phyloP scores from a whole-genome alignment of 2,329 filamentous ascomycete genomes.

The Septoria linicola region DNA sequence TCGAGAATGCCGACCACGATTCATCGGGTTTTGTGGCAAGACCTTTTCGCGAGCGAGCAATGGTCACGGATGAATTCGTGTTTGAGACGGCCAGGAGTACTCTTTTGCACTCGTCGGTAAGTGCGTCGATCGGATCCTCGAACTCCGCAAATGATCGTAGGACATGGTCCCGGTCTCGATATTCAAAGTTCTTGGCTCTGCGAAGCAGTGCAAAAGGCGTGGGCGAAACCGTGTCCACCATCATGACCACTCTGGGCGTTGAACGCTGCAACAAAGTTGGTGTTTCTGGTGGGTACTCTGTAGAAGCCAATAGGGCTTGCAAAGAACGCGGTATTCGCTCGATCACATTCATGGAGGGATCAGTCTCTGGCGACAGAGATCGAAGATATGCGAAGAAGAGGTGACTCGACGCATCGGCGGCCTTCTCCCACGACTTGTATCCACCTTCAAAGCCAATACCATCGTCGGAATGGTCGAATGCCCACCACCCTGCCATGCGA shows the following conservation, averaged over 20 bases:
- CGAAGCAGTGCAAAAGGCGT: slow-evolving; percentile 89
- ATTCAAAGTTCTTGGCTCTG: slow-evolving; percentile 91
- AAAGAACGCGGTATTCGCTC: slow-evolving; percentile 85
- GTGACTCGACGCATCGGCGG: slow-evolving; percentile 93
- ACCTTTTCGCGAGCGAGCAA: slow-evolving; percentile 46
- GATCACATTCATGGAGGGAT: slow-evolving; percentile 70
- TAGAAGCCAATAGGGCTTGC: slow-evolving; percentile 85
- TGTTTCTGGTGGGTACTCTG: slow-evolving; percentile 84
- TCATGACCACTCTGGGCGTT: slow-evolving; percentile 92
- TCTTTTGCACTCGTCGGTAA: slow-evolving; percentile 91
- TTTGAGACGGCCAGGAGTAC: slow-evolving; percentile 86
- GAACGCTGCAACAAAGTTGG: slow-evolving; percentile 73
- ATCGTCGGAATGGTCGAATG: slow-evolving; percentile 85
- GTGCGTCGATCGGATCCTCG: slow-evolving; percentile 80
- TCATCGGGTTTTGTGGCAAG: slow-evolving; percentile 62
- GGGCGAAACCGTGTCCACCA: slow-evolving; percentile 90
- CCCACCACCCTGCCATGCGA: slow-evolving; percentile 96
- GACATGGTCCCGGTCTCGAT: slow-evolving; percentile 82
- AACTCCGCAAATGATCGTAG: slow-evolving; percentile 83
- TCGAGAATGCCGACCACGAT: slow-evolving; percentile 95
- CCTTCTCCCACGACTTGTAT: slow-evolving; percentile 85
- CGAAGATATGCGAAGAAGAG: slow-evolving; percentile 96
- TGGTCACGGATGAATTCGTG: slow-evolving; percentile 79
- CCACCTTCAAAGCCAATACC: slow-evolving; percentile 92
- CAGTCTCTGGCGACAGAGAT: slow-evolving; percentile 76